These are phyloP conservation scores for Salix exigua DNA, from an alignment of 345 rosid species.

Conservation along the genomic window DNA sequence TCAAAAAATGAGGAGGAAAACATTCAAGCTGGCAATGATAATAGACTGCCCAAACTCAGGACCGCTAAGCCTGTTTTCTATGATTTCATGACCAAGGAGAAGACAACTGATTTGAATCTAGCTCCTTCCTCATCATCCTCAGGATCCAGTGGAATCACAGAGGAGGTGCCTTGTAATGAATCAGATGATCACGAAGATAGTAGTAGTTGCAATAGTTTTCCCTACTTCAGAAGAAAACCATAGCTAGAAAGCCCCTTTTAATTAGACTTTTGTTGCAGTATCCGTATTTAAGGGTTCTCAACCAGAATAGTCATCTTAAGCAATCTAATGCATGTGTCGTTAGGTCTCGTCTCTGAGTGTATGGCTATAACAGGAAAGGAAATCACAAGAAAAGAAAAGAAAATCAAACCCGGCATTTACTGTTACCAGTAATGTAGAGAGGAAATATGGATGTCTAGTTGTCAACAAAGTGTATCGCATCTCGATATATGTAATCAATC, in stretches of 20 bases:
- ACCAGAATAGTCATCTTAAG: slow-evolving; percentile 30
- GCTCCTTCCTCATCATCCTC: slow-evolving; percentile 58
- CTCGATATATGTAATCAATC: slow-evolving; percentile 12
- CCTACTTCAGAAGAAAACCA: slow-evolving; percentile 55
- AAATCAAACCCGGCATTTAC: slow-evolving; percentile 17
- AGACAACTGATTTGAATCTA: slow-evolving; percentile 54
- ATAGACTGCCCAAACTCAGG: slow-evolving; percentile 26
- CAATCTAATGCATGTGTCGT: slow-evolving; percentile 28
- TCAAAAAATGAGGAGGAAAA: slow-evolving; percentile 44
- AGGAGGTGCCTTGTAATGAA: slow-evolving; percentile 53
- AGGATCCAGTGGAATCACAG: slow-evolving; percentile 83
- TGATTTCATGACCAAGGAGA: slow-evolving; percentile 63
- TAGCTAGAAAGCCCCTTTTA: slow-evolving; percentile 22
- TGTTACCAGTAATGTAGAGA: slow-evolving; percentile 19
- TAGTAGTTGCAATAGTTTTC: slow-evolving; percentile 69
- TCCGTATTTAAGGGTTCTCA: slow-evolving; percentile 10
- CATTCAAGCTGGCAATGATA: slow-evolving; percentile 27
- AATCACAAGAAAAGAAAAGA: slow-evolving; percentile 1
- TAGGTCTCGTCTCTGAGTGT: slow-evolving; percentile 18
- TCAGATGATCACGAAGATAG: slow-evolving; percentile 62
- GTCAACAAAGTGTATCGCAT: not conserved
- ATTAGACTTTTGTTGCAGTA: not conserved
- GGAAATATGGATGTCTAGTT: slow-evolving; percentile 10
- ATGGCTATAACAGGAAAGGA: slow-evolving; percentile 19
- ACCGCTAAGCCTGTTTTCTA: slow-evolving; percentile 57